A percentile compares a stretch with the other conserved stretches of the same genome.
phyloP scores from a whole-genome alignment of 805 yeast species.

The Limtongia smithiae region DNA sequence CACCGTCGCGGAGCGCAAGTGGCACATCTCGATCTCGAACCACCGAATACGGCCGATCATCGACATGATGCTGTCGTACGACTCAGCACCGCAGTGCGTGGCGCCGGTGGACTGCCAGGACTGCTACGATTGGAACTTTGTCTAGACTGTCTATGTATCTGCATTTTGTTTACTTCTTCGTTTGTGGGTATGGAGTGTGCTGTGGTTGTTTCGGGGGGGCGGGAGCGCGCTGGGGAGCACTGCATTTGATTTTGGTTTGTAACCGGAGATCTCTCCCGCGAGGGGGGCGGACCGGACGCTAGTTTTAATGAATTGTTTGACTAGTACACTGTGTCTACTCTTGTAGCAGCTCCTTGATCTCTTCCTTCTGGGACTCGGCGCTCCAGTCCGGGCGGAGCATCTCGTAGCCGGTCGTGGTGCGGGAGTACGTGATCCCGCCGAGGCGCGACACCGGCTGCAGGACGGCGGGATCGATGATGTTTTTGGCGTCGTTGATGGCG shows the following conservation, averaged over 20 bases:
- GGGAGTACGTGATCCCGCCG: constrained; percentile 50
- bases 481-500: constrained; percentile 43
- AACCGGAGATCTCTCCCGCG: too few relatives aligned
- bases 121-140: constrained; percentile 24
- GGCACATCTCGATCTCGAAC: constrained; percentile 85
- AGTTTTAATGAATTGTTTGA: too few relatives aligned
- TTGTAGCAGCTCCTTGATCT: background rate
- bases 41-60: constrained; percentile 91
- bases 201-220: too few relatives aligned
- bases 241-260: too few relatives aligned
- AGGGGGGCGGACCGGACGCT: too few relatives aligned
- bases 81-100: constrained; percentile 68
- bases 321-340: too few relatives aligned
- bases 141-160: too few relatives aligned
- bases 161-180: too few relatives aligned
- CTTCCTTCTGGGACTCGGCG: background rate
- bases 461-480: constrained; percentile 45
- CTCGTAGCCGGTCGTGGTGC: constrained; percentile 47
- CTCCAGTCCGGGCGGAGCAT: too few relatives aligned
- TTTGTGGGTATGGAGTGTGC: too few relatives aligned
- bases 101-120: constrained; percentile 15
- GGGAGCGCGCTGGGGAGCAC: too few relatives aligned
- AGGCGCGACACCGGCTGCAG: constrained; percentile 54
- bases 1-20: constrained; percentile 70
- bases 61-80: constrained; percentile 59